Percentiles rank a stretch among this genome's conserved stretches.
phyloP scores from a whole-genome alignment of 2,329 filamentous ascomycete species.

The Ascomycota sp. region DNA sequence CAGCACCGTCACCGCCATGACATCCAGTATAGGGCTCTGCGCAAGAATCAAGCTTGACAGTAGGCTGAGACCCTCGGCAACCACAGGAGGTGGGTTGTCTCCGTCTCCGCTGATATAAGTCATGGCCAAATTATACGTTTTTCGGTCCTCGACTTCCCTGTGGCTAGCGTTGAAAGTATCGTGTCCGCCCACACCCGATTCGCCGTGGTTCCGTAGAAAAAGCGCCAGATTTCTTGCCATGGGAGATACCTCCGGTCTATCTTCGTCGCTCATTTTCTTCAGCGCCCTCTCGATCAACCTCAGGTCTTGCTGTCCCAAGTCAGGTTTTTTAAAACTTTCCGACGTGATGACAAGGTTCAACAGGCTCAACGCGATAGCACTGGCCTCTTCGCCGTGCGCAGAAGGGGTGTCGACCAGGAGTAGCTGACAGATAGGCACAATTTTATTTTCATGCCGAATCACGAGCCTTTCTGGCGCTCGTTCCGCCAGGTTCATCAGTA shows the following conservation, averaged over 20 bases:
- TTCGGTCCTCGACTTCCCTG: slow-evolving; percentile 36
- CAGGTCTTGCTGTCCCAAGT: slow-evolving; percentile 20
- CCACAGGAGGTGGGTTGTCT: slow-evolving; percentile 45
- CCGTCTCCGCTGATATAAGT: slow-evolving; percentile 36
- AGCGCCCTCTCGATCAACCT: slow-evolving; percentile 28
- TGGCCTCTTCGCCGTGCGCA: slow-evolving; percentile 23
- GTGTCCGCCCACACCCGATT: slow-evolving; percentile 24
- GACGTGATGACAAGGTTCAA: slow-evolving; percentile 39
- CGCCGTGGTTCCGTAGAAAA: slow-evolving; percentile 33
- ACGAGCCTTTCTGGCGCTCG: slow-evolving; percentile 42
- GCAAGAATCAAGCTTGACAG: slow-evolving; percentile 34
- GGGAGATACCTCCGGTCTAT: slow-evolving; percentile 21
- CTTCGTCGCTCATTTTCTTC: slow-evolving; percentile 16
- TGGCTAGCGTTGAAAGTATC: slow-evolving; percentile 18
- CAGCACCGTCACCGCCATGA: slow-evolving; percentile 42
- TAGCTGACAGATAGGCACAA: slow-evolving; percentile 41
- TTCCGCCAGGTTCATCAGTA: slow-evolving; percentile 46
- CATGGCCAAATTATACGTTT: slow-evolving; percentile 40
- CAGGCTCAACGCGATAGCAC: slow-evolving; percentile 35
- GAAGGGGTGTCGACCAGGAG: slow-evolving; percentile 24
- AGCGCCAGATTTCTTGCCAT: slow-evolving; percentile 36
- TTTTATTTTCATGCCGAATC: slow-evolving; percentile 35
- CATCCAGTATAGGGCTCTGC: slow-evolving; percentile 38
- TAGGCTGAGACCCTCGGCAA: slow-evolving; percentile 42
- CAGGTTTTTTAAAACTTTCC: slow-evolving; percentile 30